A percentile compares a stretch with the other conserved stretches of the same genome.
phyloP scores from a whole-genome alignment of 2,329 filamentous ascomycete species.

The Penicillium janthinellum region DNA sequence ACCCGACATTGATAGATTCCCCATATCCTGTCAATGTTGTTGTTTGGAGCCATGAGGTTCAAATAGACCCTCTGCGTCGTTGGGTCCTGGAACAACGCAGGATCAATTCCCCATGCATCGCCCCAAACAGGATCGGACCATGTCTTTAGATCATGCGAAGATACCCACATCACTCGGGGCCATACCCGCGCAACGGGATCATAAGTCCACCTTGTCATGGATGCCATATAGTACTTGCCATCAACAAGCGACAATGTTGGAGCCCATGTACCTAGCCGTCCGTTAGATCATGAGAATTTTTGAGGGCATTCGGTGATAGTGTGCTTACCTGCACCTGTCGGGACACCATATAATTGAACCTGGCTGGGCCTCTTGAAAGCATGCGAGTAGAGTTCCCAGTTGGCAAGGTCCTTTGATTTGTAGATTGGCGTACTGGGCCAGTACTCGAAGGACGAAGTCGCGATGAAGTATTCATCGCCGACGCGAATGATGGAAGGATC shows the following conservation, averaged over 20 bases:
- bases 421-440: background rate
- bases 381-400: background rate
- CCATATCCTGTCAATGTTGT: background rate
- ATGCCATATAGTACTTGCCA: background rate
- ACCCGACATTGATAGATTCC: background rate
- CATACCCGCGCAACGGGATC: background rate
- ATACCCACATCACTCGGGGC: background rate
- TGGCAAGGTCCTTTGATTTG: background rate
- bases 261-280: background rate
- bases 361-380: background rate
- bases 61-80: slow-evolving; percentile 3
- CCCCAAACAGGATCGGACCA: background rate
- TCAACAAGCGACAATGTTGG: background rate
- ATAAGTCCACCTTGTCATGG: background rate
- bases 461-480: background rate
- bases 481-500: background rate
- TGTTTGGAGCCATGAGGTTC: background rate
- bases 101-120: background rate
- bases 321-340: background rate
- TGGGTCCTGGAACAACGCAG: background rate
- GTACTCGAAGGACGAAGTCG: background rate
- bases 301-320: background rate
- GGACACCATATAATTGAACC: background rate
- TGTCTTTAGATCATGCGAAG: background rate
- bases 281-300: background rate